Base-by-base conservation (phyloP, 805 yeast genomes). In the Metschnikowia lunata region DNA sequence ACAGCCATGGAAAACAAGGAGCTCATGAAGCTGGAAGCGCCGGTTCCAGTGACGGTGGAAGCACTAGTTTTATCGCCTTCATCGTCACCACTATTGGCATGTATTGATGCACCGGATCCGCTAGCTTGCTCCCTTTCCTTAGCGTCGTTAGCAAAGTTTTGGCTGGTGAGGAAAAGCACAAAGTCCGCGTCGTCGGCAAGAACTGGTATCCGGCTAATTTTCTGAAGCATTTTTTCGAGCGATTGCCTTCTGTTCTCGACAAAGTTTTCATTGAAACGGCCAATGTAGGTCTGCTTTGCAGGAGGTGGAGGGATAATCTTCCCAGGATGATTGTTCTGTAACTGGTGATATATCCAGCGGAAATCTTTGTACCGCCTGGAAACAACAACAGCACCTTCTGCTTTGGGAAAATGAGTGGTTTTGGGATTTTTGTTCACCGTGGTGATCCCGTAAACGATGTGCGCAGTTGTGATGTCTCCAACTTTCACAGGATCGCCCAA, bases 401-500 rank as follows among this genome's bases (percentile, higher is more conserved):
- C 26, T 15, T 27, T 33, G 3, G 59, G 55, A 30, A 53, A 55
- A 45, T 42, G 57, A 45, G 49, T 52, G 11, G 69, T 49, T 4
- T 67, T 54, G 1, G 64, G 62, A 10, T 77, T 74, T 39, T 72
- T 69, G 8, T 87, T 75, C 39, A 64, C 74, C 12, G 95, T 80
- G 30, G 76, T 76, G 18, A 93, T 87, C 2, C 85, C 78, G 63
- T 91, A 93, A 7, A 86, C 95, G 2, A 91, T 86, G 61, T 93
- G 96, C 1, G 95, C 85, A 34, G 83, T 79, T 0, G 98, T 82
- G 36, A 90, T 66, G 51, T 93, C 99, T 3, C 97, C 96, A 5
- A 93, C 90, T 60, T 87, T 88, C 53, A 82, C 75, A 0, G 98
- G 98, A 61, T 90, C 97, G 2, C 91, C 91, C 10, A 90, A 96